Evolutionary conservation across 2,329 filamentous ascomycete species (phyloP), one percentile per base, ranked within the genome.

Genomic region (Corynespora cassiicola): DNA sequence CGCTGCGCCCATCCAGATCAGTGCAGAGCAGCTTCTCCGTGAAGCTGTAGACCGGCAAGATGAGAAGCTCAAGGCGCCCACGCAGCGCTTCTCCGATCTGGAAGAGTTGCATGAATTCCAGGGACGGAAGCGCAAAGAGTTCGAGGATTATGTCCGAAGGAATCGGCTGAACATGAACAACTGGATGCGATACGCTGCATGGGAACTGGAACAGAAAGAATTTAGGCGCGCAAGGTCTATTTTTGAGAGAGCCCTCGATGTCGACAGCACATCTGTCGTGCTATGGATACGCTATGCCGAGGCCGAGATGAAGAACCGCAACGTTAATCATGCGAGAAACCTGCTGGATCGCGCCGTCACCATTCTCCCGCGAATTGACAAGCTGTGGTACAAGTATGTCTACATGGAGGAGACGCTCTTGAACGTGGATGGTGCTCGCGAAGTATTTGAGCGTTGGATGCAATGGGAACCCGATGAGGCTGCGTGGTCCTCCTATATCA

Each of bases 301-400:
- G 73, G 83, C 90, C 30, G 94, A 97, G 78, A 96, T 99, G 87
- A 95, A 95, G 72, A 54, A 52, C 17, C 51, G 63, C 27, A 66
- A 67, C 28, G 96, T 99, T 76, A 96, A 96, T 67, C 92, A 97
- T 78, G 91, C 94, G 21, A 80, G 94, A 42, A 99, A 99, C 66
- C 72, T 99, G 34, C 81, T 99, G 35, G 94, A 99, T 67, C 86
- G 94, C 38, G 91, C 94, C n/a, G 89, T 97, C 36, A 90, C 90
- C 1, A 88, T 95, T 39, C 75, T 96, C 24, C 94, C 94, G 5
- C 79, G 94, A 40, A 82, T 97, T 25, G 90, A 97, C 67, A 97
- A 97, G 77, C 75, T 99, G 21, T 99, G 94, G 94, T 99, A 96
- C 76, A 97, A 97, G 69, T 99, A 96, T 75, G 90, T 95, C 17